phyloP scores from a whole-genome alignment of 2,329 filamentous ascomycete species.

The Calycina herbarum region DNA sequence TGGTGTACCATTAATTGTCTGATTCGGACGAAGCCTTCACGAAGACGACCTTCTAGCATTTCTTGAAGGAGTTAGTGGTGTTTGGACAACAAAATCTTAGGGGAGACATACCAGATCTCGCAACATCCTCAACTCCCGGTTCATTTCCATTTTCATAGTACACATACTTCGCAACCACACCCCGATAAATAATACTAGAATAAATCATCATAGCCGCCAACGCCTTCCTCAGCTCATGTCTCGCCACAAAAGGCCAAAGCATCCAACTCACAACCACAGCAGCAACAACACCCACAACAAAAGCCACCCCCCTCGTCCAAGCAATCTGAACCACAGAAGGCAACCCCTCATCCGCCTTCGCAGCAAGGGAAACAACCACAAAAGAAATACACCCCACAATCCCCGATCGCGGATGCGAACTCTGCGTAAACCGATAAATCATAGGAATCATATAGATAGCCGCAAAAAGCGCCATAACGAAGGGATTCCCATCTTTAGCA shows the following conservation, averaged over 20 bases:
- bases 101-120: slow-evolving; percentile 42
- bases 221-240: slow-evolving; percentile 57
- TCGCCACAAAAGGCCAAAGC: slow-evolving; percentile 61
- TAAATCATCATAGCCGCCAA: slow-evolving; percentile 59
- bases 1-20: slow-evolving; percentile 48
- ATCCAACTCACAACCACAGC: slow-evolving; percentile 59
- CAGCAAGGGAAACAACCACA: slow-evolving; percentile 51
- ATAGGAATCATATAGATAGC: slow-evolving; percentile 59
- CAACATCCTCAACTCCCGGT: slow-evolving; percentile 52
- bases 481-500: slow-evolving; percentile 53
- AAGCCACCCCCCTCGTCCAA: slow-evolving; percentile 49
- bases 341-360: slow-evolving; percentile 31
- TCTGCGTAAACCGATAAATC: slow-evolving; percentile 57
- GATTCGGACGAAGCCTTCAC: slow-evolving; percentile 60
- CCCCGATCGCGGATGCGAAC: slow-evolving; percentile 57
- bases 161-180: slow-evolving; percentile 55
- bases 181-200: slow-evolving; percentile 56
- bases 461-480: slow-evolving; percentile 55
- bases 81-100: too few relatives aligned
- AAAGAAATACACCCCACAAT: slow-evolving; percentile 59
- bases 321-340: slow-evolving; percentile 44
- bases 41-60: slow-evolving; percentile 57
- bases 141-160: slow-evolving; percentile 57
- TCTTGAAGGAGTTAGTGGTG: slow-evolving; percentile 38
- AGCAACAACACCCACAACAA: slow-evolving; percentile 54